Base-by-base conservation (phyloP, 345 rosid genomes). In the Acer saccharum region DNA sequence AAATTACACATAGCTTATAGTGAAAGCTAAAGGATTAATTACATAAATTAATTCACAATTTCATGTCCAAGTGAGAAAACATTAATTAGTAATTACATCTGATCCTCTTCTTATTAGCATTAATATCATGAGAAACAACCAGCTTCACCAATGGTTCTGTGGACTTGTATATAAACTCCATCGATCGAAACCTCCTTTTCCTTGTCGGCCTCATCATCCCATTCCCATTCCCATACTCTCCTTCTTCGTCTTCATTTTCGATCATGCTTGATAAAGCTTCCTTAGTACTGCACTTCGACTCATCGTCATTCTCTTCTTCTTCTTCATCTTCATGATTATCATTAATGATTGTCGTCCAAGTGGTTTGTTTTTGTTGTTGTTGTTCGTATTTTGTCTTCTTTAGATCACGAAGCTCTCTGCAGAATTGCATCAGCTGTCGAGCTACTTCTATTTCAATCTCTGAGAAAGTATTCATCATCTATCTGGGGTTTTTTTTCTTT, bases 381-480 rank as follows among this genome's bases (percentile, higher is more conserved):
- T 57, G 6, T 35, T 35, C 3, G n/a, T 18, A 23, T 57, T 57
- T 57, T 10, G 2, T 57, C 62, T 57, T 57, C 62, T n/a, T 57
- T 68, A 11, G 10, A 43, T 2, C 4, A n/a, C n/a, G 1, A 14
- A 14, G 52, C 18, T 71, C 79, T 10, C 68, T 65, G 13, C 84
- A 67, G 62, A 81, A 78, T 39, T 77, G 81, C 27, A 81, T 3
- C 43, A 81, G 78, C 43, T 77, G 84, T 72, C 1, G 78, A 0
- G 84, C 84, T 13, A 50, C 84, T 18, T 77, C 81, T 12, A 81
- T 71, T 75, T 81, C 84, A 10, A 44, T 4, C 76, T 81, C 78
- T 0, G 81, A 77, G 81, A 81, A 81, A 10, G 29, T 57, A 32
- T 43, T 58, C 52, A 21, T 46, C 46, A 8, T 8, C 46, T 7